Percentiles rank a stretch among this genome's conserved stretches.
Conservation (phyloP, 495 filamentous ascomycete species). For the Staphylotrichum longicolle region DNA sequence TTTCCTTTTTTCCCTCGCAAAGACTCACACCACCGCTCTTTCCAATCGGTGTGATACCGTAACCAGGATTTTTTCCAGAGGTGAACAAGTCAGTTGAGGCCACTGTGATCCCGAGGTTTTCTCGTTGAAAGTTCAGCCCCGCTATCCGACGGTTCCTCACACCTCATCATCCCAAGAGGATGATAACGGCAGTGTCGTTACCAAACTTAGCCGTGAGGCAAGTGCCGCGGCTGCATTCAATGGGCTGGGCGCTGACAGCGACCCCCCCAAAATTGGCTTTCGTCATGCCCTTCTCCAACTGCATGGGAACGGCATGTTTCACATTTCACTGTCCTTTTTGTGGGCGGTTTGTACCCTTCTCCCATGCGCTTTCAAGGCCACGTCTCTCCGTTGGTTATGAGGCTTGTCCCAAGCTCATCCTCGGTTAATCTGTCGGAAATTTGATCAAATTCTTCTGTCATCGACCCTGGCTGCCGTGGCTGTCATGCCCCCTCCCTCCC, state of each 20-base stretch:
- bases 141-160: conserved; percentile 14
- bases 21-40: not conserved
- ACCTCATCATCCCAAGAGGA: conserved; percentile 10
- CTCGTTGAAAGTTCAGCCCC: conserved; percentile 10
- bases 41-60: not conserved
- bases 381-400: conserved; percentile 36
- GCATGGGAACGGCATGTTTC: conserved; percentile 50
- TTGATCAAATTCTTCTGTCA: conserved; percentile 31
- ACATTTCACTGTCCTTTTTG: conserved; percentile 43
- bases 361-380: conserved; percentile 45
- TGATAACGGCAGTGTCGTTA: conserved; percentile 13
- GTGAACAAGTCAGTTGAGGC: not conserved
- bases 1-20: not conserved
- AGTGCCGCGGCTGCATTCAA: conserved; percentile 24
- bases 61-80: not conserved
- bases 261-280: conserved; percentile 39
- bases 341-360: conserved; percentile 43
- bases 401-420: conserved; percentile 30
- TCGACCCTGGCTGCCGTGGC: conserved; percentile 31
- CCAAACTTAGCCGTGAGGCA: conserved; percentile 22
- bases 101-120: conserved; percentile 5
- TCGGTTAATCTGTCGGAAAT: conserved; percentile 40
- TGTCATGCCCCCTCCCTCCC: conserved; percentile 37
- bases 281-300: conserved; percentile 48
- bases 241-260: conserved; percentile 18